Evolutionary conservation across 169 alveolate genomes (phyloP).

Genomic region (Besnoitia besnoiti): DNA sequence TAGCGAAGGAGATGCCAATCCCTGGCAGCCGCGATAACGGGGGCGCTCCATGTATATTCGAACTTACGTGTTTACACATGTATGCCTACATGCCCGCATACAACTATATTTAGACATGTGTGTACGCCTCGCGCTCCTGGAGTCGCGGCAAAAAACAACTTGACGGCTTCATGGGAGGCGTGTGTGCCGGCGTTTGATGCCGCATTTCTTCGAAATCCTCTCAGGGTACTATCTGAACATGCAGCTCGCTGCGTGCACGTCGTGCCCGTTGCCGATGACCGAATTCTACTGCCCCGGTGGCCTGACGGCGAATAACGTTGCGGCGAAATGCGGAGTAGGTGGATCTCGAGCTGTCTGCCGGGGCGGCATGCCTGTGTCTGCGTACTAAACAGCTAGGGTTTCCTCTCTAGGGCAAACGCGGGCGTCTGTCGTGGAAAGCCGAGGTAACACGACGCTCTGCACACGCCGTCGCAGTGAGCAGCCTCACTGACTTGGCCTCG

Average conservation of each 20-base stretch:
- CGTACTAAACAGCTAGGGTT: too few species aligned
- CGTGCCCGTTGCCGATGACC: neutral
- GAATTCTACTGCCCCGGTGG: neutral
- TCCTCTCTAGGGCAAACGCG: too few species aligned
- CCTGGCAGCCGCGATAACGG: too few species aligned
- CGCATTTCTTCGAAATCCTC: too few species aligned
- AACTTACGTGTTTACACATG: neutral
- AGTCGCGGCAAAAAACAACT: neutral
- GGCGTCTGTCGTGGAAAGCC: too few species aligned
- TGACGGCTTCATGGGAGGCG: too few species aligned
- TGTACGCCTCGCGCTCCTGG: neutral
- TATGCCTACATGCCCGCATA: neutral
- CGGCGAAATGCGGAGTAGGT: neutral
- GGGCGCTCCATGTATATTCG: neutral
- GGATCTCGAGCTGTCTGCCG: neutral
- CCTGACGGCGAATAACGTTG: neutral
- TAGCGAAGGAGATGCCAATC: too few species aligned
- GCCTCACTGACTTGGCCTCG: too few species aligned
- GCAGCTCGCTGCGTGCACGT: neutral
- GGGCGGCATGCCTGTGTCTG: too few species aligned
- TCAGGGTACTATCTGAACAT: slow-evolving; percentile 1
- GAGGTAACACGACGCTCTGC: too few species aligned
- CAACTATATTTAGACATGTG: neutral
- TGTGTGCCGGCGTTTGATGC: too few species aligned
- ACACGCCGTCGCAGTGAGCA: too few species aligned